phyloP scores from a whole-genome alignment of 345 rosid species.

The Pseudoturritis turrita region DNA sequence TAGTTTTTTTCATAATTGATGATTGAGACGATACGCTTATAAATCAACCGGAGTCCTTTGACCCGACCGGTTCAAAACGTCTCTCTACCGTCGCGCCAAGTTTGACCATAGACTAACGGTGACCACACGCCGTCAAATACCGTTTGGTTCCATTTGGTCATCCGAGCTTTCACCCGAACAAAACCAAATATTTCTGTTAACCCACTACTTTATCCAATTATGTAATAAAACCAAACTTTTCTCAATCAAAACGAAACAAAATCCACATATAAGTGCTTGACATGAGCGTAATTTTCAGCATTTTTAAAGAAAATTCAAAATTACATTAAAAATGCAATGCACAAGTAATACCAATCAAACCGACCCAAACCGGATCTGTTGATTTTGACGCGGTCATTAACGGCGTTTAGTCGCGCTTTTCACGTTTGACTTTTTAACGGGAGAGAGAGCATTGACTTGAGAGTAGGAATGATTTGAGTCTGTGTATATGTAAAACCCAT shows the following conservation, averaged over 20 bases:
- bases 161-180: neutral
- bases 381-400: neutral
- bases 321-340: neutral
- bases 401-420: neutral
- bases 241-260: neutral
- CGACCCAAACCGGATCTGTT: neutral
- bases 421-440: constrained; percentile 8
- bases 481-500: neutral
- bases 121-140: constrained; percentile 6
- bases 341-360: neutral
- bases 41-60: constrained; percentile 11
- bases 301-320: too few relatives aligned
- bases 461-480: constrained; percentile 5
- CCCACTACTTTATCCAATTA: neutral
- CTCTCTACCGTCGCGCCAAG: constrained; percentile 17
- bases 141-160: neutral
- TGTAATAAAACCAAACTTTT: neutral
- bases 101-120: constrained; percentile 27
- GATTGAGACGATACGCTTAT: neutral
- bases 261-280: too few relatives aligned
- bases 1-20: neutral
- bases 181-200: neutral
- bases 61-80: constrained; percentile 8
- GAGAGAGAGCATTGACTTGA: constrained; percentile 10
- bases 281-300: neutral